Conservation (phyloP, 1,284 basidiomycete species). For the Ustilago hordei region DNA sequence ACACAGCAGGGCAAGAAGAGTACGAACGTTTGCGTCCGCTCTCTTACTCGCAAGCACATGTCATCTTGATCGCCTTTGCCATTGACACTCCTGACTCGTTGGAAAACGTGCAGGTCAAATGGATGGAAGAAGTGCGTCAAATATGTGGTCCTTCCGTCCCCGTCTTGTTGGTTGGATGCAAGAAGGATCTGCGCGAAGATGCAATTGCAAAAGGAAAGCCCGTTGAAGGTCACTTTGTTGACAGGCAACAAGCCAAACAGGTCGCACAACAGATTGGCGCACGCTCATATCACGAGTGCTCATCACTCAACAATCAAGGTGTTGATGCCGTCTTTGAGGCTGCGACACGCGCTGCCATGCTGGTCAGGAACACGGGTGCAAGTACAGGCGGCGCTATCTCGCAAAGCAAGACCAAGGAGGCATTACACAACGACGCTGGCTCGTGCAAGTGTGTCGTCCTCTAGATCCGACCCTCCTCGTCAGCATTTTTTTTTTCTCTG, state of each 20-base stretch:
- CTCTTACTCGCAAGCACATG: conserved; percentile 97
- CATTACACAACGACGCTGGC: conserved; percentile 49
- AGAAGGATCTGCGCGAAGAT: conserved; percentile 80
- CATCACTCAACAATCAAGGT: conserved; percentile 62
- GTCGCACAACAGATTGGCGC: conserved; percentile 74
- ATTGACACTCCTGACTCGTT: conserved; percentile 96
- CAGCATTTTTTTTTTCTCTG: background rate
- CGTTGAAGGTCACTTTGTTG: conserved; percentile 68
- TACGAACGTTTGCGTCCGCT: conserved; percentile 94
- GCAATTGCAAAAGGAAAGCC: conserved; percentile 68
- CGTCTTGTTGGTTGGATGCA: conserved; percentile 86
- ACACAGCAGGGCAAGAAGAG: conserved; percentile 95
- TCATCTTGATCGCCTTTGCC: conserved; percentile 96
- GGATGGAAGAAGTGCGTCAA: conserved; percentile 75
- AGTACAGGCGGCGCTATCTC: conserved; percentile 46
- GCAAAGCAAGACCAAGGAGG: conserved; percentile 52
- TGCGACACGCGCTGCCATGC: conserved; percentile 63
- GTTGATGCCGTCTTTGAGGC: conserved; percentile 65
- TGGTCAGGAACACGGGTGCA: conserved; percentile 52
- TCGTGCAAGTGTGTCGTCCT: conserved; percentile 53
- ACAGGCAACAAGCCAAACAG: conserved; percentile 70
- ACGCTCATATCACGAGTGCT: conserved; percentile 63
- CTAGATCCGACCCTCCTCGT: conserved; percentile 3
- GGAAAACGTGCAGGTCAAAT: conserved; percentile 95
- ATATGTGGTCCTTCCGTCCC: conserved; percentile 74